Evolutionary conservation across 169 alveolate genomes (phyloP), one percentile per base, ranked within the genome.

Genomic region (Plasmodium reichenowi): DNA sequence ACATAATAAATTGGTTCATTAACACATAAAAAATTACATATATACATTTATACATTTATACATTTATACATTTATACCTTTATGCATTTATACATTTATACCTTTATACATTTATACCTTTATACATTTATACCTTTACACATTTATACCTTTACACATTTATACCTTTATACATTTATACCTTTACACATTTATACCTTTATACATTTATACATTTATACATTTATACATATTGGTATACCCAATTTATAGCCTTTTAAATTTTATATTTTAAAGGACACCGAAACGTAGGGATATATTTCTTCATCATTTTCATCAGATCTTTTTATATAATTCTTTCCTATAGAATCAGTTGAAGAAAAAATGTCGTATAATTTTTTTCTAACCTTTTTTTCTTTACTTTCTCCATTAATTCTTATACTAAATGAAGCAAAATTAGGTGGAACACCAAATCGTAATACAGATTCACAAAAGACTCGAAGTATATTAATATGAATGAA

Each of bases 381-480:
- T 38, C 89, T 13, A 12, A 78, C 89, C 54, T 72, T 88, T 71
- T 92, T 78, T 58, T 71, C 85, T 71, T 85, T 71, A 26, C 87
- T 67, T 66, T 74, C 67, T n/a, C 94, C 72, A 68, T 76, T 47
- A 88, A 94, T 88, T 38, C 94, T 86, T 2, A 95, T 72, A 56
- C 94, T 83, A 47, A 94, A 94, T 13, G 96, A 94, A 47, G 96
- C 94, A 92, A 96, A 96, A 85, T 93, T 88, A 2, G 97, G 97
- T 1, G 98, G 98, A 10, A 97, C 96, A 9, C 98, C 98, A 89
- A 94, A 97, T 63, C 97, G 76, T 56, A 97, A 87, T n/a, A 95
- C 98, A 13, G 98, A 96, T 90, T 97, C 98, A 73, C 97, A 96
- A 54, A 96, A 97, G 9, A 96, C 94, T 47, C 98, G 92, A 96